These are phyloP conservation scores for Paracoccidioides lutzii DNA, from an alignment of 2,329 filamentous ascomycete genomes.

Conservation along the genomic window DNA sequence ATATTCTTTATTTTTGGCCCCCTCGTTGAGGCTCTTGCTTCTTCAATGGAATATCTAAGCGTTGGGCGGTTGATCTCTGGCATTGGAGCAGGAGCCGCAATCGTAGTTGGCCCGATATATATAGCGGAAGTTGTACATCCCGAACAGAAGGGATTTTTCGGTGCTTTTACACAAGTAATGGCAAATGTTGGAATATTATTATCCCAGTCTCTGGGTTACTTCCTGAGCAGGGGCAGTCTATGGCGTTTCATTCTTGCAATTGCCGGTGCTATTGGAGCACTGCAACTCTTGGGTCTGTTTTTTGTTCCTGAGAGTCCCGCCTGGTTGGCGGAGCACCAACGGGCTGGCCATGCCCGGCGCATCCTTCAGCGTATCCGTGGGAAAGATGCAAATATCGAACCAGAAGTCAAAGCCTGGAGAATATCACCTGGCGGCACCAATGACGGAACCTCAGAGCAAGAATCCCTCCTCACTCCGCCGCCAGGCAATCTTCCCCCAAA, in stretches of 20 bases:
- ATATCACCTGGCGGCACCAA: not conserved
- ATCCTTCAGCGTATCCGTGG: conserved; percentile 68
- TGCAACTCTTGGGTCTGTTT: conserved; percentile 58
- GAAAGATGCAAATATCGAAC: conserved; percentile 51
- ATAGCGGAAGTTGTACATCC: conserved; percentile 82
- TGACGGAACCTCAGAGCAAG: conserved; percentile 47
- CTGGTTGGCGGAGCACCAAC: conserved; percentile 62
- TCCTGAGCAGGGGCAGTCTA: conserved; percentile 62
- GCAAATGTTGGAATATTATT: conserved; percentile 82
- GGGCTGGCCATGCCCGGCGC: conserved; percentile 48
- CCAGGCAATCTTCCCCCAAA: conserved; percentile 54
- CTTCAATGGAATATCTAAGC: conserved; percentile 53
- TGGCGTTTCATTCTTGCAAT: conserved; percentile 76
- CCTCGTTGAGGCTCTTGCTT: conserved; percentile 58
- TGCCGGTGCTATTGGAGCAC: conserved; percentile 54
- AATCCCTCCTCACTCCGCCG: conserved; percentile 46
- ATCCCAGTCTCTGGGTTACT: conserved; percentile 75
- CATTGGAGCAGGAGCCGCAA: conserved; percentile 72
- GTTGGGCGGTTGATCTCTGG: conserved; percentile 69
- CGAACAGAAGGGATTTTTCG: conserved; percentile 63
- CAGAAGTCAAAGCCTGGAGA: conserved; percentile 54
- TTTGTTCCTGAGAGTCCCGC: conserved; percentile 76
- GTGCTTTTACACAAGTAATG: conserved; percentile 73
- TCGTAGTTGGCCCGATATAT: conserved; percentile 88
- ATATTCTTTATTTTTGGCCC: conserved; percentile 66